These are phyloP conservation scores for Colletotrichum camelliae DNA, from an alignment of 2,329 filamentous ascomycete genomes.

Conservation along the genomic window DNA sequence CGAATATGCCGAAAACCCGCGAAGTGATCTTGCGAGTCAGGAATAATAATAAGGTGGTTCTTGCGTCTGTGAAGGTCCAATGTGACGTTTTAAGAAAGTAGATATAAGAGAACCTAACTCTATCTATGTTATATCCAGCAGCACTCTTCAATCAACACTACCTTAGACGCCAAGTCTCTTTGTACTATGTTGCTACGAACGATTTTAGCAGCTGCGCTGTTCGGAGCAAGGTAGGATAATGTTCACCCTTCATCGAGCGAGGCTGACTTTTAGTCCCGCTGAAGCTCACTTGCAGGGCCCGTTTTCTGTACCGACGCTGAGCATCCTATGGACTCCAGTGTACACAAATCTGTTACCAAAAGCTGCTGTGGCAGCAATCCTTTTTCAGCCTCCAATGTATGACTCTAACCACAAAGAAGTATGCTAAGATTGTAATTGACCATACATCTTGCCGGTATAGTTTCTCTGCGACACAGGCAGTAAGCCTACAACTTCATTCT, in stretches of 20 bases:
- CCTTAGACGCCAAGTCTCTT: background rate
- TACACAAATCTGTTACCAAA: background rate
- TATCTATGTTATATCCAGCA: too few species aligned
- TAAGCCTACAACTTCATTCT: background rate
- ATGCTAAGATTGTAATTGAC: too few species aligned
- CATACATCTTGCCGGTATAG: too few species aligned
- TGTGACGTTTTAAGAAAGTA: background rate
- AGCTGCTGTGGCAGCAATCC: background rate
- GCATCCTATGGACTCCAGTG: background rate
- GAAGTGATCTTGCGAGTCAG: background rate
- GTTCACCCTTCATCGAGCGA: fast-evolving
- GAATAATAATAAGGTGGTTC: background rate
- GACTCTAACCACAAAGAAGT: background rate
- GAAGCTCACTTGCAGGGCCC: background rate
- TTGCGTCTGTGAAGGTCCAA: background rate
- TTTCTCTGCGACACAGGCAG: background rate
- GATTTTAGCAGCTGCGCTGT: background rate
- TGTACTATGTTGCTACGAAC: background rate
- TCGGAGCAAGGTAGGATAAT: background rate
- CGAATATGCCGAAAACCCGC: background rate
- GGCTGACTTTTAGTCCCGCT: background rate
- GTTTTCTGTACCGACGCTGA: background rate
- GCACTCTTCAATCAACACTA: background rate
- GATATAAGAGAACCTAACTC: background rate
- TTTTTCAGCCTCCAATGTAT: background rate